These are phyloP conservation scores for Penicillium verrucosum DNA, from an alignment of 2,329 filamentous ascomycete species.

Conservation along the genomic window DNA sequence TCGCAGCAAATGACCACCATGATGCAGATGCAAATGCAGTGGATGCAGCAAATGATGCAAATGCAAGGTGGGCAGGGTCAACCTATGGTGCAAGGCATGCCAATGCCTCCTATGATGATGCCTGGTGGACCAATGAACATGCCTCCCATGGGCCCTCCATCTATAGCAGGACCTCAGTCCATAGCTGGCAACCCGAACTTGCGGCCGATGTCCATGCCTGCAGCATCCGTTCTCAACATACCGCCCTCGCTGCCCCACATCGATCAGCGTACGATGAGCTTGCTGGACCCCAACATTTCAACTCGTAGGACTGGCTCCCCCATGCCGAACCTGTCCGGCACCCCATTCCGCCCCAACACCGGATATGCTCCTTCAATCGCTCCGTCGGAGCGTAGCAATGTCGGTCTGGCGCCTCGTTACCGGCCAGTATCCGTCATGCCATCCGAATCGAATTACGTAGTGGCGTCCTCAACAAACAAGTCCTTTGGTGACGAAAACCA, in stretches of 20 bases:
- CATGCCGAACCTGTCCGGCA: constrained; percentile 33
- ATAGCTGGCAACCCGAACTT: constrained; percentile 28
- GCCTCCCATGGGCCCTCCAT: constrained; percentile 12
- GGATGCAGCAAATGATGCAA: constrained; percentile 67
- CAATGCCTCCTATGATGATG: constrained; percentile 17
- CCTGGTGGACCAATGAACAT: constrained; percentile 7
- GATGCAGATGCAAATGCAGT: constrained; percentile 93
- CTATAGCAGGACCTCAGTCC: constrained; percentile 21
- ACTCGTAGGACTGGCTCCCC: constrained; percentile 37
- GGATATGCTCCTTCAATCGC: constrained; percentile 86
- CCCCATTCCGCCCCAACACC: constrained; percentile 24
- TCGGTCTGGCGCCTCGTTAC: constrained; percentile 86
- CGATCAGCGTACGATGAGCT: constrained; percentile 70
- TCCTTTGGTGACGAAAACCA: constrained; percentile 39
- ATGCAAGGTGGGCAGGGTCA: constrained; percentile 58
- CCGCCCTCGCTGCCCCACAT: constrained; percentile 28
- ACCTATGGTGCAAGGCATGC: constrained; percentile 30
- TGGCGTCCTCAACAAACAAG: constrained; percentile 34
- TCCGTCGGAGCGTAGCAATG: constrained; percentile 90
- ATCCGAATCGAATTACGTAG: constrained; percentile 32
- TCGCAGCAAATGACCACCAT: constrained; percentile 80
- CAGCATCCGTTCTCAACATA: constrained; percentile 21
- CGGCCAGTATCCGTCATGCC: constrained; percentile 74
- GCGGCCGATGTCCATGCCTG: constrained; percentile 51
- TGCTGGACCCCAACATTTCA: constrained; percentile 65